These are phyloP conservation scores for Brassica napus DNA, from an alignment of 345 rosid genomes.

Conservation along the genomic window DNA sequence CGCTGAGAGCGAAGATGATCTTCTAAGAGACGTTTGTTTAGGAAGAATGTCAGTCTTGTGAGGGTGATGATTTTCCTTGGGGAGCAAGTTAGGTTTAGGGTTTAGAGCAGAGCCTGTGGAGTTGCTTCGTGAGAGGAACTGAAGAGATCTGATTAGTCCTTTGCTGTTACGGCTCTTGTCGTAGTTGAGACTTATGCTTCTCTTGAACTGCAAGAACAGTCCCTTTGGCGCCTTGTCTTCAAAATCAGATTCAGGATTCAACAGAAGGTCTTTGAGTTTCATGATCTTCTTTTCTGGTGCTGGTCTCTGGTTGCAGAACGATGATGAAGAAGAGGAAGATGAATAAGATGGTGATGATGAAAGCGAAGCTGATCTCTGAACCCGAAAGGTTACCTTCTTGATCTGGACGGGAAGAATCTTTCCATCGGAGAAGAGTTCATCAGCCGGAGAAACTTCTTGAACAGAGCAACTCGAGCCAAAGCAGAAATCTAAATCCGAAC, in stretches of 20 bases:
- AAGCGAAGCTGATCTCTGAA: slow-evolving; percentile 32
- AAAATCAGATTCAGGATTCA: slow-evolving; percentile 39
- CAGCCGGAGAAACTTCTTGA: slow-evolving; percentile 70
- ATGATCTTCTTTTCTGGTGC: slow-evolving; percentile 58
- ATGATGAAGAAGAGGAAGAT: slow-evolving; percentile 22
- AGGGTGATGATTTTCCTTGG: slow-evolving; percentile 42
- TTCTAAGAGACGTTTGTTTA: slow-evolving; percentile 55
- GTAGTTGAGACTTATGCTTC: slow-evolving; percentile 80
- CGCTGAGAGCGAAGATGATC: slow-evolving; percentile 46
- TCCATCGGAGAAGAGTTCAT: slow-evolving; percentile 88
- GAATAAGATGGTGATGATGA: slow-evolving; percentile 19
- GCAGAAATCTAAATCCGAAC: slow-evolving; percentile 72
- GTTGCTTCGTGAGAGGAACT: slow-evolving; percentile 76
- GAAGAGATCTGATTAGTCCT: slow-evolving; percentile 62
- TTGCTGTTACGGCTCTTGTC: slow-evolving; percentile 51
- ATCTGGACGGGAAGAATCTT: slow-evolving; percentile 72
- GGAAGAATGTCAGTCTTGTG: slow-evolving; percentile 47
- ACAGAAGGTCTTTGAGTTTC: slow-evolving; percentile 69
- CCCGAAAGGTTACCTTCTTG: slow-evolving; percentile 44
- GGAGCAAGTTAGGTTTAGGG: slow-evolving; percentile 43
- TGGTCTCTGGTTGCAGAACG: slow-evolving; percentile 1
- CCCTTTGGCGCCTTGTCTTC: slow-evolving; percentile 48
- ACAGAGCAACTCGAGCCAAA: slow-evolving; percentile 43
- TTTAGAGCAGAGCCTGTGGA: slow-evolving; percentile 82
- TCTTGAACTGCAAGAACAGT: slow-evolving; percentile 74